Base-by-base conservation (phyloP, 768 basidiomycete genomes). In the Coprinopsis cinerea region DNA sequence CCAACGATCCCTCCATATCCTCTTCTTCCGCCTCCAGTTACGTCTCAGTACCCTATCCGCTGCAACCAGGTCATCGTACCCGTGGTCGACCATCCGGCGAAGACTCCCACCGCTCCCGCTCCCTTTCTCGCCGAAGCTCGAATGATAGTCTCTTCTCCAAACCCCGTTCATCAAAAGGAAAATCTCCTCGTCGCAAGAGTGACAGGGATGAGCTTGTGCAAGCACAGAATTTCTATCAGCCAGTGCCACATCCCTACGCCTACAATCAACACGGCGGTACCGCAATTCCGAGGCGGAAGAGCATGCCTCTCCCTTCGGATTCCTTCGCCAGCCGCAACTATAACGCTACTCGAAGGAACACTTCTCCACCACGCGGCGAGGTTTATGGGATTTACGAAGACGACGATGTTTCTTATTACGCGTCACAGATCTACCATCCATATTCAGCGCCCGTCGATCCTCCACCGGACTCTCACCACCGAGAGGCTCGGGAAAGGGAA, bases 211-310 rank as follows among this genome's bases (percentile, higher is more conserved):
- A 43, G 5, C n/a, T 41, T 27, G 28, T 10, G 13, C 34, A 6
- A 4, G 6, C 23, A 20, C 35, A 47, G 9, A 22, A 53, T 57
- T 13, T 43, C 36, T 47, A 53, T 45, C 43, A 44, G 13, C 34
- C 27, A 2, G 20, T 20, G n/a, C 45, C 25, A 2, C 24, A 35
- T 37, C 26, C 50, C n/a, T 22, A 52, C 20, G 25, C 37, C 24
- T 44, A 49, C 9, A 27, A 35, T 23, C 46, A 48, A 23, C 51
- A 26, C 55, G 40, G 43, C 15, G 35, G 14, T 28, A 17, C 51
- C 13, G 23, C 43, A 10, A 39, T 47, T 15, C 64, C 72, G 9
- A 72, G 77, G 27, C 71, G 67, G 58, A 78, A 80, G 67, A 78
- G 80, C 47, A 78, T 78, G 71, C 76, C 78, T 0, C 55, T 72